Evolutionary conservation across 495 filamentous ascomycete genomes (phyloP), one percentile per base, ranked within the genome.

Genomic region (Podospora sp.): DNA sequence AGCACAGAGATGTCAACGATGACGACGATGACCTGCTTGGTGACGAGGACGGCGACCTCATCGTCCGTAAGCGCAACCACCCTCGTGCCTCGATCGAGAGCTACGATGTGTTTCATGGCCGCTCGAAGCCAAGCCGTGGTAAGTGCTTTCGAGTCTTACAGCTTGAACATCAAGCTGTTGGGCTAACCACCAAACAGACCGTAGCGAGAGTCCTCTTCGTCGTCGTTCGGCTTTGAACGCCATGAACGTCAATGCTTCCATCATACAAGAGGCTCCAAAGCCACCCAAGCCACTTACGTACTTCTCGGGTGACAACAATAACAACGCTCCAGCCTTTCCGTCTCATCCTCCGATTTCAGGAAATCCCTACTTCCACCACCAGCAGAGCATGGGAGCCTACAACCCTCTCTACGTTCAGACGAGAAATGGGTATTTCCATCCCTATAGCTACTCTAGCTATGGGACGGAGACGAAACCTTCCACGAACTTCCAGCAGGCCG

Each of bases 341-440:
- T 60, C 69, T 49, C 70, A 75, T 36, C 55, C 60, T 26, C 24
- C 68, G 14, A 24, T 72, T 11, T 29, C 73, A 4, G 56, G 14
- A 40, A 74, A 73, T 67, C 65, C 73, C 12, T 82, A 78, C 49
- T 72, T 77, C 11, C 74, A 73, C 22, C 65, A 75, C 1, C 68
- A 75, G 21, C 75, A 78, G 25, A 65, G 72, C 7, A 70, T 78
- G 36, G 69, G 75, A 9, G 56, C 71, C 61, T 72, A 75, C 9
- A 76, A 85, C 59, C 82, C 83, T 1, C 74, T 85, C 20, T 82
- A 72, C 65, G 73, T 76, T 58, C 77, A 78, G 46, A 66, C 72
- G 25, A 70, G 73, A 57, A 67, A 71, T 20, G 74, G 73, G n/a
- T 73, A 63, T 22, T 72, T 78, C 50, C 68, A 73, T 24, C 75